These are phyloP conservation scores for Xerocomellus chrysenteron DNA, from an alignment of 768 basidiomycete species.

Conservation along the genomic window DNA sequence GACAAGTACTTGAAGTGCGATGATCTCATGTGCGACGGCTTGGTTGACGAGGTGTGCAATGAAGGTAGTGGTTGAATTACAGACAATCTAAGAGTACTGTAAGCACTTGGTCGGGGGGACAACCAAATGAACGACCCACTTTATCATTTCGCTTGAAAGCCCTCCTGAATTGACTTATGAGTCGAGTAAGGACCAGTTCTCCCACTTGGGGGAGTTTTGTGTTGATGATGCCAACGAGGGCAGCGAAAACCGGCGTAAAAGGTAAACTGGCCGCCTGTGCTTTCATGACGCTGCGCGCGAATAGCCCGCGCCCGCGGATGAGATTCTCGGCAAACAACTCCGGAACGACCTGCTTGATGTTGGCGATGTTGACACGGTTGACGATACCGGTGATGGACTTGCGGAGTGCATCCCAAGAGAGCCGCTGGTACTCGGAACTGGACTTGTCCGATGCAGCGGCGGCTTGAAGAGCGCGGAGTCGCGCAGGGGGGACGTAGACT, in stretches of 20 bases:
- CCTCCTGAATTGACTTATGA: constrained; percentile 93
- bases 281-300: constrained; percentile 95
- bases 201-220: constrained; percentile 97
- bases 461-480: constrained; percentile 83
- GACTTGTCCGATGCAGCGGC: constrained; percentile 82
- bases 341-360: constrained; percentile 92
- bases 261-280: constrained; percentile 96
- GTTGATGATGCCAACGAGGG: constrained; percentile 92
- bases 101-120: neutral
- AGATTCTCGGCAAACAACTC: constrained; percentile 94
- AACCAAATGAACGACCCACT: constrained; percentile 44
- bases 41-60: constrained; percentile 92
- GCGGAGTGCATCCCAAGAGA: constrained; percentile 97
- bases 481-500: constrained; percentile 95
- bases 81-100: constrained; percentile 65
- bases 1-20: constrained; percentile 92
- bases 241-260: constrained; percentile 96
- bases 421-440: constrained; percentile 86
- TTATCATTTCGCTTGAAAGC: constrained; percentile 98
- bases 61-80: constrained; percentile 91
- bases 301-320: constrained; percentile 88
- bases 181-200: constrained; percentile 82
- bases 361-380: constrained; percentile 95
- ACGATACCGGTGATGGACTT: constrained; percentile 99
- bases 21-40: constrained; percentile 87